phyloP scores from a whole-genome alignment of 805 yeast species.

The Spencermartinsiella europaea region DNA sequence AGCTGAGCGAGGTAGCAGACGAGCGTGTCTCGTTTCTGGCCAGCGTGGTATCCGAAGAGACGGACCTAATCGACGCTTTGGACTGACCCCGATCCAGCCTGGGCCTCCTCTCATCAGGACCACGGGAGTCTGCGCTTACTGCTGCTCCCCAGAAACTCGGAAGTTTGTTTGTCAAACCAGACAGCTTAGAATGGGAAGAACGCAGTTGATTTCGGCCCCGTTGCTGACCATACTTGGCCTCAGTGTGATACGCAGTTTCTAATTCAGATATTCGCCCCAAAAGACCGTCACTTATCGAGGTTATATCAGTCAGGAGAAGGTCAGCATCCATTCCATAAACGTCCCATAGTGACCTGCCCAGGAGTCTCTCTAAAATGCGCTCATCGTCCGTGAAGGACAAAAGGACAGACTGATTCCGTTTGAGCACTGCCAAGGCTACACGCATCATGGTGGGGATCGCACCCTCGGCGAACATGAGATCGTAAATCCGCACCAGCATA shows the following conservation, averaged over 20 bases:
- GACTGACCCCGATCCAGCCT: neutral
- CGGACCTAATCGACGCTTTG: neutral
- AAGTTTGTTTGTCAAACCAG: neutral
- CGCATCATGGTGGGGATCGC: constrained; percentile 51
- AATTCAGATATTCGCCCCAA: neutral
- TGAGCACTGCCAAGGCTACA: constrained; percentile 48
- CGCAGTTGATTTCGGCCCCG: too few relatives aligned
- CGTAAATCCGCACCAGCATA: constrained; percentile 48
- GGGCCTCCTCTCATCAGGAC: neutral
- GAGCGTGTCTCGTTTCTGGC: neutral
- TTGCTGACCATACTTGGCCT: neutral
- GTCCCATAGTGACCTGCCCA: constrained; percentile 41
- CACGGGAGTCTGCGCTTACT: neutral
- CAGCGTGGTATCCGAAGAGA: neutral
- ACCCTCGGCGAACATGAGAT: constrained; percentile 48
- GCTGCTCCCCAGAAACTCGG: neutral
- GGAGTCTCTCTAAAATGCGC: constrained; percentile 36
- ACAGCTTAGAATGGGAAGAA: neutral
- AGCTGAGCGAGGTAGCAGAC: neutral
- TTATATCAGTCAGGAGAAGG: constrained; percentile 31
- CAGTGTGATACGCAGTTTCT: neutral
- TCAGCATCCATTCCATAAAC: constrained; percentile 36
- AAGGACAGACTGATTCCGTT: constrained; percentile 41
- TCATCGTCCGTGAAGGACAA: constrained; percentile 37
- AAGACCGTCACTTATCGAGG: constrained; percentile 8